phyloP scores from a whole-genome alignment of 2,329 filamentous ascomycete genomes.

The Volutella citrinella region DNA sequence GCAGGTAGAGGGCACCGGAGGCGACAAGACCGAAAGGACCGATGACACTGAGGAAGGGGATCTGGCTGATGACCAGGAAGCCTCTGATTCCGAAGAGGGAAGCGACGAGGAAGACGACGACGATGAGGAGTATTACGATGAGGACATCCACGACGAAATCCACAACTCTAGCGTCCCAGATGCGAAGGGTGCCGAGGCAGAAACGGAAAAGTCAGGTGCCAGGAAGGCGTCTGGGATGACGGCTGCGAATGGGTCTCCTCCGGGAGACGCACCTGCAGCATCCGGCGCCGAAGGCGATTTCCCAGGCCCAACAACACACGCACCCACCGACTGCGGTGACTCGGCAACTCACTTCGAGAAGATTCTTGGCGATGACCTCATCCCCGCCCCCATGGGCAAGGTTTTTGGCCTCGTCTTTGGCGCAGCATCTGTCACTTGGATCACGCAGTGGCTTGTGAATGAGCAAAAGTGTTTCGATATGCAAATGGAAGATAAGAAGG shows the following conservation, averaged over 20 bases:
- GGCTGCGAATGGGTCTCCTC: conserved; percentile 40
- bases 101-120: conserved; percentile 74
- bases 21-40: conserved; percentile 87
- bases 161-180: conserved; percentile 66
- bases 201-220: conserved; percentile 59
- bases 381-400: conserved; percentile 86
- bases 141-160: conserved; percentile 76
- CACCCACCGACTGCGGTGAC: conserved; percentile 83
- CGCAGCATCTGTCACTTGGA: conserved; percentile 72
- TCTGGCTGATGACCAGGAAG: conserved; percentile 45
- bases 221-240: conserved; percentile 67
- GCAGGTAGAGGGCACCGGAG: conserved; percentile 73
- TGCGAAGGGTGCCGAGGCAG: conserved; percentile 39
- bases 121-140: conserved; percentile 57
- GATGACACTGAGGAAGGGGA: conserved; percentile 49
- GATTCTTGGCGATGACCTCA: conserved; percentile 77
- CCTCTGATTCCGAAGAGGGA: conserved; percentile 55
- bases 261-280: conserved; percentile 46
- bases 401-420: conserved; percentile 89
- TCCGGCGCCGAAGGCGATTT: conserved; percentile 59
- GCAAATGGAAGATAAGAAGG: conserved; percentile 80
- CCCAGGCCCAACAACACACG: conserved; percentile 79
- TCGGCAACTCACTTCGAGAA: conserved; percentile 77
- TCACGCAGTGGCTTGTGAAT: conserved; percentile 79
- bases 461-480: conserved; percentile 91